Conservation (phyloP, 306 rosid genomes). For the Dryas drummondii region DNA sequence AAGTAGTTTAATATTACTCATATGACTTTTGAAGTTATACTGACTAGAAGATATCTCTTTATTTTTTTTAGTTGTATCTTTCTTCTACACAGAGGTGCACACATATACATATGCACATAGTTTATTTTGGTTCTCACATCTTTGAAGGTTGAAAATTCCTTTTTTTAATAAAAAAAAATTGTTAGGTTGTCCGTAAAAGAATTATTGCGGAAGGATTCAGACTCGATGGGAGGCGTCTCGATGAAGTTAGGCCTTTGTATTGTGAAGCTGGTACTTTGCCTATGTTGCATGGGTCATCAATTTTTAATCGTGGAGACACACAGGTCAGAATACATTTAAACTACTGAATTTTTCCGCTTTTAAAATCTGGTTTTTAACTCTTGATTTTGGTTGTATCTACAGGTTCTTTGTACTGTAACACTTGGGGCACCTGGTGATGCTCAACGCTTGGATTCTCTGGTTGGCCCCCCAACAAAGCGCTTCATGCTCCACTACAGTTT, state of each 20-base stretch:
- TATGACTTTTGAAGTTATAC: not conserved
- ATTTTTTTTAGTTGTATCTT: not conserved
- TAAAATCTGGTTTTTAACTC: constrained; percentile 22
- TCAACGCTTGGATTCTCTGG: constrained; percentile 80
- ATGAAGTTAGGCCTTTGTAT: constrained; percentile 95
- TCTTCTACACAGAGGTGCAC: not conserved
- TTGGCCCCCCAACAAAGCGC: constrained; percentile 85
- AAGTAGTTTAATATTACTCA: not conserved
- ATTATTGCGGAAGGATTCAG: constrained; percentile 77
- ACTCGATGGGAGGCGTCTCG: constrained; percentile 84
- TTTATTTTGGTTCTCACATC: constrained; percentile 19
- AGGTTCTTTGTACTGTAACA: constrained; percentile 96
- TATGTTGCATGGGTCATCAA: constrained; percentile 78
- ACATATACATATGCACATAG: not conserved
- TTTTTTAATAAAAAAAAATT: constrained; percentile 22
- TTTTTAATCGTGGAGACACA: constrained; percentile 90
- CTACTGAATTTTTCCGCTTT: constrained; percentile 14
- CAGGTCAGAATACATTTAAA: constrained; percentile 53
- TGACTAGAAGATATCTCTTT: not conserved
- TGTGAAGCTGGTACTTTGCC: constrained; percentile 79
- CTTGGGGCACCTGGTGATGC: constrained; percentile 96
- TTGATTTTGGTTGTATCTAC: constrained; percentile 27
- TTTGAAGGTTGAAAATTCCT: constrained; percentile 19
- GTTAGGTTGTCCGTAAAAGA: constrained; percentile 83
- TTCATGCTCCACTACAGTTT: constrained; percentile 98